A percentile compares a stretch with the other conserved stretches of the same genome.
phyloP scores from a whole-genome alignment of 2,329 filamentous ascomycete species.

The Blastomyces emzantsi region DNA sequence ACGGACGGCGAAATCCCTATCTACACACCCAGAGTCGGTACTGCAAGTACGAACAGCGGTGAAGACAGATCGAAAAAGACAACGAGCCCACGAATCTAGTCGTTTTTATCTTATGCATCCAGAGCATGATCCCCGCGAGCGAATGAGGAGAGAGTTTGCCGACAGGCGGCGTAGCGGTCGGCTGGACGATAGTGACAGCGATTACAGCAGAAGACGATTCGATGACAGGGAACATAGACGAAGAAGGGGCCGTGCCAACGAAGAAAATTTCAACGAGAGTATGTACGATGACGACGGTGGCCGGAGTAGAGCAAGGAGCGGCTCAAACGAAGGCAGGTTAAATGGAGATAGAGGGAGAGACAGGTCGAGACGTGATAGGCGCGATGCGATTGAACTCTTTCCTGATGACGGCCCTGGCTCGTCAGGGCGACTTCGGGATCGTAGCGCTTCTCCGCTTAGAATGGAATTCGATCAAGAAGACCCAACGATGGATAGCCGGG shows the following conservation, averaged over 20 bases:
- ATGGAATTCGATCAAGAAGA: conserved; percentile 38
- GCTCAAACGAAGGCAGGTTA: conserved; percentile 20
- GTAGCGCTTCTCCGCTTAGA: conserved; percentile 53
- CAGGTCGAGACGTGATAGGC: conserved; percentile 18
- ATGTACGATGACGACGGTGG: conserved; percentile 68
- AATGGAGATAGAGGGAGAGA: conserved; percentile 27
- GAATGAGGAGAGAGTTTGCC: conserved; percentile 47
- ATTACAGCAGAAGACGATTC: conserved; percentile 47
- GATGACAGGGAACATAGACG: conserved; percentile 49
- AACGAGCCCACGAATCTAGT: conserved; percentile 68
- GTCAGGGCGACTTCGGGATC: conserved; percentile 46
- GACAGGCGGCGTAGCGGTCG: conserved; percentile 37
- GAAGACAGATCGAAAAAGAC: conserved; percentile 67
- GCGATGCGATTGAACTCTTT: conserved; percentile 27
- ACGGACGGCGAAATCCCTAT: conserved; percentile 59
- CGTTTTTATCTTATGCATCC: conserved; percentile 89
- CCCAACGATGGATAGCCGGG: conserved; percentile 24
- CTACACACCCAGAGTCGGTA: conserved; percentile 57
- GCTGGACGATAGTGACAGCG: conserved; percentile 31
- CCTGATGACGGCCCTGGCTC: conserved; percentile 26
- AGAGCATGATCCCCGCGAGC: conserved; percentile 73
- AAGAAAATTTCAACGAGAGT: conserved; percentile 58
- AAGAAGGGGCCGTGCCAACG: conserved; percentile 40
- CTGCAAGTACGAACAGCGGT: conserved; percentile 68
- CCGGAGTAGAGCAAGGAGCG: conserved; percentile 14